phyloP scores from a whole-genome alignment of 805 yeast genomes.

The Cyberlindnera mississippiensis region DNA sequence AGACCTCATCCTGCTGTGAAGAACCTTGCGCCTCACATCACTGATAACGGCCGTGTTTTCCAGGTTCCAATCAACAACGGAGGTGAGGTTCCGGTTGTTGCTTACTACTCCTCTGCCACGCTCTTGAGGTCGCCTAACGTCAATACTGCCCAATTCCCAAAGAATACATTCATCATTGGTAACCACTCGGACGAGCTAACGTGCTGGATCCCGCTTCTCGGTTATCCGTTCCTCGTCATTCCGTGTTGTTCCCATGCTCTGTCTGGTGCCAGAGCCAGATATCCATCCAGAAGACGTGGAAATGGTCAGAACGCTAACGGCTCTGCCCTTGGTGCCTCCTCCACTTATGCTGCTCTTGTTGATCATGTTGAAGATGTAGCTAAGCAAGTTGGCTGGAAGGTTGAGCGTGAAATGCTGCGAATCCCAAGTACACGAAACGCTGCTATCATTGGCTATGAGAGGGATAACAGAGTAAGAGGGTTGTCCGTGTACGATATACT shows the following conservation, averaged over 20 bases:
- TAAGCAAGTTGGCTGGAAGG: slow-evolving; percentile 71
- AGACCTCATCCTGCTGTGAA: slow-evolving; percentile 66
- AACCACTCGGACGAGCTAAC: slow-evolving; percentile 95
- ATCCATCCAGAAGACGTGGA: slow-evolving; percentile 39
- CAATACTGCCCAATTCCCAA: slow-evolving; percentile 62
- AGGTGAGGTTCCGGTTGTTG: slow-evolving; percentile 42
- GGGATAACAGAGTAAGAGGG: slow-evolving; percentile 26
- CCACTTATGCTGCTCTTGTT: slow-evolving; percentile 81
- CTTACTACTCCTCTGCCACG: slow-evolving; percentile 41
- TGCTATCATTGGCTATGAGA: slow-evolving; percentile 71
- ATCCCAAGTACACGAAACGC: slow-evolving; percentile 94
- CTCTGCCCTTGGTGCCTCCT: slow-evolving; percentile 34
- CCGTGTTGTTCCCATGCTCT: slow-evolving; percentile 94
- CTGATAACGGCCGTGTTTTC: slow-evolving; percentile 59
- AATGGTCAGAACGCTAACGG: slow-evolving; percentile 20
- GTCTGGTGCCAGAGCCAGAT: slow-evolving; percentile 71
- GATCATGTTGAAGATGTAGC: slow-evolving; percentile 79
- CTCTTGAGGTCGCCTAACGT: slow-evolving; percentile 50
- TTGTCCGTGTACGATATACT: slow-evolving; percentile 51
- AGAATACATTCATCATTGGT: slow-evolving; percentile 79
- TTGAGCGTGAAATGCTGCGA: slow-evolving; percentile 79
- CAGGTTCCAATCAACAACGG: slow-evolving; percentile 35
- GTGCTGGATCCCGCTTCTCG: slow-evolving; percentile 89
- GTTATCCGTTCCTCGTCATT: slow-evolving; percentile 83
- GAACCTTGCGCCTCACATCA: slow-evolving; percentile 47